Conservation (phyloP, 768 basidiomycete species). For the Mycena leptocephala region DNA sequence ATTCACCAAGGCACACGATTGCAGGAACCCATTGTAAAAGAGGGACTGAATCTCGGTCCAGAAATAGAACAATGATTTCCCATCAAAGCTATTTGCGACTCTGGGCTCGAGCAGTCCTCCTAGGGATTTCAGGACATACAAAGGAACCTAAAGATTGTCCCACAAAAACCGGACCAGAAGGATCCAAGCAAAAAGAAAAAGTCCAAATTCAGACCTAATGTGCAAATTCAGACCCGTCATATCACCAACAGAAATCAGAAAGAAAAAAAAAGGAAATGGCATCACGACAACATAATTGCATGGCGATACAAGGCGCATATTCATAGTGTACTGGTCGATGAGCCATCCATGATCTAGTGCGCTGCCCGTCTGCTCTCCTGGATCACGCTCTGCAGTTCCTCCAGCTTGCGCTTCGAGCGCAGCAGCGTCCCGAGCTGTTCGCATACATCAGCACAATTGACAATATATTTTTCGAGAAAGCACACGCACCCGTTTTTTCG, state of each 20-base stretch:
- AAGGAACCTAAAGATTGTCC: too few species aligned
- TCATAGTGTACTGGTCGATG: not conserved
- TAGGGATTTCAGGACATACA: too few species aligned
- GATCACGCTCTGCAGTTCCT: slow-evolving; percentile 94
- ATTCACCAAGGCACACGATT: too few species aligned
- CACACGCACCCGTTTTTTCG: slow-evolving; percentile 96
- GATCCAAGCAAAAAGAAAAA: too few species aligned
- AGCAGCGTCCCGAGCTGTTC: slow-evolving; percentile 94
- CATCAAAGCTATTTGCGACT: too few species aligned
- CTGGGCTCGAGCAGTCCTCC: too few species aligned
- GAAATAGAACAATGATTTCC: too few species aligned
- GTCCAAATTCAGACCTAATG: too few species aligned
- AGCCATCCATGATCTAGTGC: slow-evolving; percentile 51
- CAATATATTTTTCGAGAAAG: not conserved
- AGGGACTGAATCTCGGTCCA: too few species aligned
- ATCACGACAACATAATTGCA: slow-evolving; percentile 9
- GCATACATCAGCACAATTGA: slow-evolving; percentile 19
- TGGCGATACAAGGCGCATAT: slow-evolving; percentile 23
- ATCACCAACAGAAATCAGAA: not conserved
- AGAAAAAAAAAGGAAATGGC: not conserved
- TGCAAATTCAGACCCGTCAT: too few species aligned
- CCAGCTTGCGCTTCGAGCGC: slow-evolving; percentile 98
- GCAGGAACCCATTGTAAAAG: too few species aligned
- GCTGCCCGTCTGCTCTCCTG: slow-evolving; percentile 90
- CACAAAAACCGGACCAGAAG: too few species aligned